Evolutionary conservation across 228 moss, liverwort and hornwort species (phyloP).

Genomic region (Sphagnum magellanicum): DNA sequence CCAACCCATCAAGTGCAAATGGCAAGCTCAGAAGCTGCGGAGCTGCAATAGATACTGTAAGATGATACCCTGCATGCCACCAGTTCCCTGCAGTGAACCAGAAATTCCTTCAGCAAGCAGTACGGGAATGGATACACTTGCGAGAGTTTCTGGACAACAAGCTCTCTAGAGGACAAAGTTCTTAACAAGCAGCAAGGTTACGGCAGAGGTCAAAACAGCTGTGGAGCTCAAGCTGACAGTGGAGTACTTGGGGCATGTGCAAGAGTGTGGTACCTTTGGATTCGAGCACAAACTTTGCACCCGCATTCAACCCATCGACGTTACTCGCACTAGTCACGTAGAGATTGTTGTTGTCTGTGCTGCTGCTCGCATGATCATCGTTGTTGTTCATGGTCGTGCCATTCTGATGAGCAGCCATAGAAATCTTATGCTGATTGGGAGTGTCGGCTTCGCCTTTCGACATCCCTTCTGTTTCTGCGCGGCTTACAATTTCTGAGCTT

Average conservation of each 20-base stretch:
- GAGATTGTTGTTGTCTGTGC: no score
- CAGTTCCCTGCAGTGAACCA: constrained; percentile 13
- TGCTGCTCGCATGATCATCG: no score
- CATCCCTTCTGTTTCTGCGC: no score
- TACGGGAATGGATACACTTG: no score
- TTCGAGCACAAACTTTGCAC: constrained; percentile 37
- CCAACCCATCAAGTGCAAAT: constrained; percentile 19
- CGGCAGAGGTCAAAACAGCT: neutral
- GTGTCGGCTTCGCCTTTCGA: no score
- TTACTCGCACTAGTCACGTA: no score
- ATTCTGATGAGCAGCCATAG: no score
- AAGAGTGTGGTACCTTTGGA: constrained; percentile 14
- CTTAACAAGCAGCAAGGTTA: neutral
- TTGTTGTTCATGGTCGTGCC: no score
- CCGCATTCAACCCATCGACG: constrained; percentile 1
- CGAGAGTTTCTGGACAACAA: no score
- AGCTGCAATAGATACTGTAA: constrained; percentile 28
- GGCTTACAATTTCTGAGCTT: no score
- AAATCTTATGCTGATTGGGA: no score
- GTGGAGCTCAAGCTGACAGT: neutral
- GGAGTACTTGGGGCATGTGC: neutral
- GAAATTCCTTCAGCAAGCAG: neutral
- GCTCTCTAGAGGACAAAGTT: neutral
- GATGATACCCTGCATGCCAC: constrained; percentile 33
- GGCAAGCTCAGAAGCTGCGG: constrained; percentile 29